A percentile compares a stretch with the other conserved stretches of the same genome.
Evolutionary conservation across 768 basidiomycete species (phyloP).

Genomic region (Suillus subluteus): DNA sequence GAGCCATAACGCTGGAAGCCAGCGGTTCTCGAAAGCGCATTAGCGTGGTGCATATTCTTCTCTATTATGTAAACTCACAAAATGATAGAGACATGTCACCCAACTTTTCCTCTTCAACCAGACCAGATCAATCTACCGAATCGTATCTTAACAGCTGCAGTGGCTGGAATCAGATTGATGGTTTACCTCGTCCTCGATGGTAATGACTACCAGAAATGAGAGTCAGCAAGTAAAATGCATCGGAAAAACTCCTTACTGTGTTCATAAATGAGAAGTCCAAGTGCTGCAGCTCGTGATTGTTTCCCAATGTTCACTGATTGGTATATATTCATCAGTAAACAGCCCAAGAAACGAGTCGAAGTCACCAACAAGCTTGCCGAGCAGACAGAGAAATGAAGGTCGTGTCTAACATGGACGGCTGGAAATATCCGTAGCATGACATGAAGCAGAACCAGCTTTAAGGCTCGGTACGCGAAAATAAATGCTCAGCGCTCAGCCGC

Average conservation of each 20-base stretch:
- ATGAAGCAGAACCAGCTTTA: background rate
- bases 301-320: conserved; percentile 14
- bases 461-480: background rate
- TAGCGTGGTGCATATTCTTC: background rate
- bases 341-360: background rate
- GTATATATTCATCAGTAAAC: conserved; percentile 2
- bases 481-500: background rate
- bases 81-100: conserved; percentile 17
- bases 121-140: conserved; percentile 15
- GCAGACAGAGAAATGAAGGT: background rate
- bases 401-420: background rate
- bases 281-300: conserved; percentile 15
- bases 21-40: conserved; percentile 11
- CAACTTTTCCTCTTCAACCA: conserved; percentile 16
- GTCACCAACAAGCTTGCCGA: background rate
- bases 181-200: conserved; percentile 15
- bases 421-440: background rate
- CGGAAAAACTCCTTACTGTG: conserved; percentile 9
- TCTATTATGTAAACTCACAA: conserved; percentile 9
- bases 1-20: conserved; percentile 14
- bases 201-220: conserved; percentile 10
- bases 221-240: background rate
- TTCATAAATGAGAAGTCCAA: conserved; percentile 19
- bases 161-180: background rate
- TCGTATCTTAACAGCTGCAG: background rate